Percentiles rank a stretch among this genome's conserved stretches.
Evolutionary conservation across 495 filamentous ascomycete genomes (phyloP).

Genomic region (Rhizodiscina lignyota): DNA sequence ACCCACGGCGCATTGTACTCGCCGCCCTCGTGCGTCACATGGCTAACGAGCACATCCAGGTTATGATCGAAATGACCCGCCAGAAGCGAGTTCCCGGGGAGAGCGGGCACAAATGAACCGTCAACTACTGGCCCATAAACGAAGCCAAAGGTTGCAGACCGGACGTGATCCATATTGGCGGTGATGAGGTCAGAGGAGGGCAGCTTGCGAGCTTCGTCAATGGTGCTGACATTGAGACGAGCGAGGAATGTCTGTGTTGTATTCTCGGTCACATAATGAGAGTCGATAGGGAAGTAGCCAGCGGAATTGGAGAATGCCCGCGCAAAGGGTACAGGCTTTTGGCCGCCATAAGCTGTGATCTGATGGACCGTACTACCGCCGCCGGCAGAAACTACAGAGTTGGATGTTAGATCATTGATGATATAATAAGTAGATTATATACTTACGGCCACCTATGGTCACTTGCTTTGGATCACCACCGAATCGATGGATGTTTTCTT

Average conservation of each 20-base stretch:
- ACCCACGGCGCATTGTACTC: slow-evolving; percentile 29
- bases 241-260: slow-evolving; percentile 27
- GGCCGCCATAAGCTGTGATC: not conserved
- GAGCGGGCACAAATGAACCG: slow-evolving; percentile 36
- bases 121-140: slow-evolving; percentile 43
- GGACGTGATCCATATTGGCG: slow-evolving; percentile 35
- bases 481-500: not conserved
- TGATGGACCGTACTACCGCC: not conserved
- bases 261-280: slow-evolving; percentile 13
- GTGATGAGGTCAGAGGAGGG: slow-evolving; percentile 25
- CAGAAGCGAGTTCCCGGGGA: slow-evolving; percentile 39
- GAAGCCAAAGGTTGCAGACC: slow-evolving; percentile 30
- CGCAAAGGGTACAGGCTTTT: not conserved
- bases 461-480: not conserved
- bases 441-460: not conserved
- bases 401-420: not conserved
- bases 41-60: slow-evolving; percentile 37
- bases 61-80: slow-evolving; percentile 36
- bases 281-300: not conserved
- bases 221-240: slow-evolving; percentile 29
- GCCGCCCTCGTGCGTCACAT: slow-evolving; percentile 38
- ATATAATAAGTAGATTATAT: not conserved
- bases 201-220: slow-evolving; percentile 34
- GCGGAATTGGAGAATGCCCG: not conserved
- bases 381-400: not conserved